Conservation (phyloP, 495 filamentous ascomycete species). For the Neurospora pannonica region DNA sequence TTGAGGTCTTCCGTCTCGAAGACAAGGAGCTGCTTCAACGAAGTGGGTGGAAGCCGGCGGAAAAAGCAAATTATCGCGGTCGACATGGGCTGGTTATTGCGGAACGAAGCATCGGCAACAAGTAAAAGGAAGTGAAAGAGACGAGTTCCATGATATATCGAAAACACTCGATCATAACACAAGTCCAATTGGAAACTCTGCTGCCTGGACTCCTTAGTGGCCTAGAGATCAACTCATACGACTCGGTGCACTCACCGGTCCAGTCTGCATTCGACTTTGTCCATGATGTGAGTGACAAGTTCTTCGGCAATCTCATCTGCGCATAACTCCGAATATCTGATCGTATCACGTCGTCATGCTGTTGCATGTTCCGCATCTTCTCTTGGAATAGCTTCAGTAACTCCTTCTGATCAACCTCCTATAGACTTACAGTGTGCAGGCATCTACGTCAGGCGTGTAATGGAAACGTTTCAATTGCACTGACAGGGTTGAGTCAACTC, state of each 20-base stretch:
- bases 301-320: not conserved
- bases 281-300: not conserved
- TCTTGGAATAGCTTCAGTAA: not conserved
- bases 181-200: not conserved
- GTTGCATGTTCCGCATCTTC: not conserved
- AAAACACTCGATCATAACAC: not conserved
- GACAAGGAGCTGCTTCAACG: constrained; percentile 39
- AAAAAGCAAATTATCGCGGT: constrained; percentile 50
- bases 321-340: not conserved
- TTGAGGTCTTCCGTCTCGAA: constrained; percentile 56
- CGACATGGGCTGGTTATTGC: constrained; percentile 50
- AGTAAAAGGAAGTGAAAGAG: not conserved
- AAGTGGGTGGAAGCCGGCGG: constrained; percentile 50
- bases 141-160: not conserved
- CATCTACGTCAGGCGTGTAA: not conserved
- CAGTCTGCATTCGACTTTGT: not conserved
- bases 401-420: not conserved
- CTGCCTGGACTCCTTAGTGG: not conserved
- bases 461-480: not conserved
- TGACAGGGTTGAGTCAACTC: not conserved
- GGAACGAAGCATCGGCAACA: not conserved
- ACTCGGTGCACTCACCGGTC: not conserved
- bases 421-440: not conserved
- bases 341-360: not conserved
- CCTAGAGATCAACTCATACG: not conserved